Evolutionary conservation across 345 rosid genomes (phyloP).

Genomic region (Zanthoxylum bungeanum): DNA sequence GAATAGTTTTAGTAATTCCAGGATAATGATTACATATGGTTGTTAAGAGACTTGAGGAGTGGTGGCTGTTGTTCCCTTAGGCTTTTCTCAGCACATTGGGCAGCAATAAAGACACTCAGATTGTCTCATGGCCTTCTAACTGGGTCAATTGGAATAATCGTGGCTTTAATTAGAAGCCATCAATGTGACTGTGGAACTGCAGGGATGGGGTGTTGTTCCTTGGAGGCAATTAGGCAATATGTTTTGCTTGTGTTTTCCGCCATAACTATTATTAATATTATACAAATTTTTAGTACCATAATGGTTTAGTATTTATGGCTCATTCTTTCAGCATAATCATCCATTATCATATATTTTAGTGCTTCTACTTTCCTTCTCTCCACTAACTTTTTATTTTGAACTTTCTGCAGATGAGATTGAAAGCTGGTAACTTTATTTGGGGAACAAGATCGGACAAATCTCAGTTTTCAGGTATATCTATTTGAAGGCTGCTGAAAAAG

Average conservation of each 20-base stretch:
- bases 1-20: background rate
- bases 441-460: background rate
- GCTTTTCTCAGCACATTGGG: constrained; percentile 2
- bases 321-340: background rate
- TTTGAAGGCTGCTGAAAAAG: background rate
- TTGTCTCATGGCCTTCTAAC: background rate
- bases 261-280: background rate
- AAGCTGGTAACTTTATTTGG: background rate
- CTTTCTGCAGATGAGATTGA: constrained; percentile 25
- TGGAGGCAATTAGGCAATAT: background rate
- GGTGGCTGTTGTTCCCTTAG: background rate
- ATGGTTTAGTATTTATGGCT: background rate
- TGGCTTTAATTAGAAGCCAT: background rate
- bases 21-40: background rate
- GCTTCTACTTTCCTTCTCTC: constrained; percentile 4
- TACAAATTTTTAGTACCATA: constrained; percentile 1
- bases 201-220: background rate
- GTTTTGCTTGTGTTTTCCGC: background rate
- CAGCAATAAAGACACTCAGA: constrained; percentile 8
- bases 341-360: background rate
- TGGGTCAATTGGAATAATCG: background rate
- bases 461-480: background rate
- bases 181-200: constrained; percentile 6
- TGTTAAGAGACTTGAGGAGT: background rate
- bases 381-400: constrained; percentile 15